phyloP scores from a whole-genome alignment of 2,329 filamentous ascomycete species.

The Metarhizium robertsii region DNA sequence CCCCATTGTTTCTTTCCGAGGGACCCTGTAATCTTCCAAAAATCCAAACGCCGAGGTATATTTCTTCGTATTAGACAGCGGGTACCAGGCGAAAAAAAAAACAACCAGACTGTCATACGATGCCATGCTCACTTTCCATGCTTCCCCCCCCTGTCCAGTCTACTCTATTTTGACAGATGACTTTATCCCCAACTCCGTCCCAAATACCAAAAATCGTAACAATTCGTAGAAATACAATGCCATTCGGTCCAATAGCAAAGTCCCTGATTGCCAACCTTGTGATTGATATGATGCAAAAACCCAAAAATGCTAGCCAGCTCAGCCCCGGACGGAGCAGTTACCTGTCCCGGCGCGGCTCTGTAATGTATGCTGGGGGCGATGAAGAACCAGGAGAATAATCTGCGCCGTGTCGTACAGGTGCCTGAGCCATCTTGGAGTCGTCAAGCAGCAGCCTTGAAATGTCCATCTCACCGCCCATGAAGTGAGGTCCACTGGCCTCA shows the following conservation, averaged over 20 bases:
- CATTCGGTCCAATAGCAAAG: not conserved
- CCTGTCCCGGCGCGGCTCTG: constrained; percentile 12
- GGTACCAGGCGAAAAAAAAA: not conserved
- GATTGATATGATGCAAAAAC: not conserved
- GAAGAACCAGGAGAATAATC: constrained; percentile 17
- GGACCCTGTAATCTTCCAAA: not conserved
- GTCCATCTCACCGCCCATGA: constrained; percentile 48
- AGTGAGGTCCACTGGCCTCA: constrained; percentile 29
- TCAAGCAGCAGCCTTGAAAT: constrained; percentile 52
- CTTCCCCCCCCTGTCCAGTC: constrained; percentile 1
- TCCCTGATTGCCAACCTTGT: too few relatives aligned
- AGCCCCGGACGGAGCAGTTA: constrained; percentile 10
- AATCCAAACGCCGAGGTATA: not conserved
- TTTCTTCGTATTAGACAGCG: not conserved
- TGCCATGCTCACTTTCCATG: not conserved
- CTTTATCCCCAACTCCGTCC: constrained; percentile 6
- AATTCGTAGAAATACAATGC: constrained; percentile 1
- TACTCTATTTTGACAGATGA: constrained; percentile 2
- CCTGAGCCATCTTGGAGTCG: constrained; percentile 28
- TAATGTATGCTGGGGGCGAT: constrained; percentile 10
- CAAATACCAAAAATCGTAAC: constrained; percentile 1
- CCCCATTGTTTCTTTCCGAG: not conserved
- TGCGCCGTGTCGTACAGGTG: constrained; percentile 14
- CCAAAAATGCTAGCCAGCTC: not conserved
- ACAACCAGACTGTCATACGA: not conserved